Conservation (phyloP, 345 rosid species). For the Populus ilicifolia region DNA sequence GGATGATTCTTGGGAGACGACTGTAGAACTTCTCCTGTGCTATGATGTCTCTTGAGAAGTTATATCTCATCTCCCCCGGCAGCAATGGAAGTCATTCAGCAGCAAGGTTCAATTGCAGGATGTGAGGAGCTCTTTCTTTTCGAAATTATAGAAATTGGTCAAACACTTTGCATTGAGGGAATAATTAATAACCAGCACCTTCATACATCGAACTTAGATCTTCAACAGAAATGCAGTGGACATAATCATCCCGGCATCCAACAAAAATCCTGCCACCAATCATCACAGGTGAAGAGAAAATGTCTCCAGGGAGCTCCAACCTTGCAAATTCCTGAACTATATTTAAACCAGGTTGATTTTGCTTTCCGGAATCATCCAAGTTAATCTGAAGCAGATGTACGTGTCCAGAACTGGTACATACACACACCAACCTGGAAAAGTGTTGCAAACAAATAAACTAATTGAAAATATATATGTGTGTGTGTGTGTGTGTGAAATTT, state of each 20-base stretch:
- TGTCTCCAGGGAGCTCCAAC: slow-evolving; percentile 54
- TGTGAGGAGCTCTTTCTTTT: no score
- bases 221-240: slow-evolving; percentile 46
- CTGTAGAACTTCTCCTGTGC: no score
- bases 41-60: no score
- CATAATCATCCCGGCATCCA: slow-evolving; percentile 83
- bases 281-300: slow-evolving; percentile 94
- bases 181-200: no score
- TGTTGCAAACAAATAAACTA: not conserved
- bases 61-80: no score
- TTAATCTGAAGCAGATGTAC: slow-evolving; percentile 50
- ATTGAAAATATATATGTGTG: not conserved
- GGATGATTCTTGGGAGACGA: no score
- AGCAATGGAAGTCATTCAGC: no score
- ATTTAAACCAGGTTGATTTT: slow-evolving; percentile 16
- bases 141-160: no score
- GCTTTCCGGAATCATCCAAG: slow-evolving; percentile 18
- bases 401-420: slow-evolving; percentile 67
- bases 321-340: slow-evolving; percentile 54
- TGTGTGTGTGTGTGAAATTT: not conserved
- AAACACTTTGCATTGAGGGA: no score
- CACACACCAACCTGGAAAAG: slow-evolving; percentile 63
- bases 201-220: not conserved
- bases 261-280: slow-evolving; percentile 80
- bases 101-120: no score